A percentile compares a stretch with the other conserved stretches of the same genome.
These are phyloP conservation scores for Thraustochytrium sp. DNA, from an alignment of 352 stramenopile species.

Conservation along the genomic window DNA sequence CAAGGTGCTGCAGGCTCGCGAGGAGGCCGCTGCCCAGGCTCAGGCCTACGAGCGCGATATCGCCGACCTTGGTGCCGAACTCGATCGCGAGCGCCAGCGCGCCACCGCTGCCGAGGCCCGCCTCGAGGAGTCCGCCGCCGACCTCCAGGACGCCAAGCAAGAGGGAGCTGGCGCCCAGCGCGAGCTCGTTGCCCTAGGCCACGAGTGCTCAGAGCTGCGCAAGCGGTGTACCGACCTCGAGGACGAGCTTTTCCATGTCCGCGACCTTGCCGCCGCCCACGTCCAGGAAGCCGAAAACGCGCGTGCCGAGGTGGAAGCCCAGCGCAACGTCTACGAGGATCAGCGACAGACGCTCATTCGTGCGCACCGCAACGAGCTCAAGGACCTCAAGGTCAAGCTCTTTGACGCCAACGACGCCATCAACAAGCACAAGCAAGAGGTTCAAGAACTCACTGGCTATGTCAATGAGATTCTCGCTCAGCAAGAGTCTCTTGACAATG, in stretches of 20 bases:
- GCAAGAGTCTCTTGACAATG: neutral
- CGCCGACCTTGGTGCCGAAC: neutral
- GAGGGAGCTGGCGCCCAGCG: neutral
- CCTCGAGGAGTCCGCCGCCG: neutral
- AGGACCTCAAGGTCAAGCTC: constrained; percentile 22
- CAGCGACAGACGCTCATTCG: constrained; percentile 6
- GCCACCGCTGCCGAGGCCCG: neutral
- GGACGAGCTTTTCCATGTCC: neutral
- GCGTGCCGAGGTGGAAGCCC: neutral
- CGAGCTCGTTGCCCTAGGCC: neutral
- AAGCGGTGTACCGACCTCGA: neutral
- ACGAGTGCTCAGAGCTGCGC: neutral
- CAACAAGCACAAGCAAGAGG: neutral
- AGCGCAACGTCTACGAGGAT: neutral
- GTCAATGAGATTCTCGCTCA: neutral
- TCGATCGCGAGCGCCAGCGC: neutral
- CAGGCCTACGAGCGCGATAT: neutral
- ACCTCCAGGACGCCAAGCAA: neutral
- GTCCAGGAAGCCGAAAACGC: neutral
- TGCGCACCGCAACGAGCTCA: neutral
- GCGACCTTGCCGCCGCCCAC: neutral
- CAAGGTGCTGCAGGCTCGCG: neutral
- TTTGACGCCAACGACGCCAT: neutral
- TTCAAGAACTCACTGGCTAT: neutral
- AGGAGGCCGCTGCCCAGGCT: neutral